Conservation (phyloP, 176 grass and related monocot species). For the Dendrocalamus sinicus region DNA sequence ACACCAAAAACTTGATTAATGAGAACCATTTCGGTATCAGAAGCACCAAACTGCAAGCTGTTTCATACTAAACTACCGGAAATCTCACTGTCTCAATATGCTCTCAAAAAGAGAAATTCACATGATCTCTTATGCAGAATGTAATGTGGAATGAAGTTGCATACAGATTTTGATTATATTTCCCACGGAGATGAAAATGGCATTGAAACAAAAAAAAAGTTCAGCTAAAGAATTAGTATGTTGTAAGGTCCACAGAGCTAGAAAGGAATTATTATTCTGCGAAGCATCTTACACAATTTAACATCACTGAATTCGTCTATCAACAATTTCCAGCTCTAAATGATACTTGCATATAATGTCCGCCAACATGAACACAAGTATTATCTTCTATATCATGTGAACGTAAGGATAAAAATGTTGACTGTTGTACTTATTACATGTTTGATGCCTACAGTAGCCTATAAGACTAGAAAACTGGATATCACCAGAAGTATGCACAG, state of each 20-base stretch:
- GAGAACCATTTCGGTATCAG: background rate
- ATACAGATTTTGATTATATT: background rate
- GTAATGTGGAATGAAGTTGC: background rate
- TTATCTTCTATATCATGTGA: background rate
- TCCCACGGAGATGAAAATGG: background rate
- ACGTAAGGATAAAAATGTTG: background rate
- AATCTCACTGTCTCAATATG: background rate
- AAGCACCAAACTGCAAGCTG: background rate
- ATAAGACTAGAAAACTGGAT: background rate
- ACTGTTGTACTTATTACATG: background rate
- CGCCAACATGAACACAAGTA: background rate
- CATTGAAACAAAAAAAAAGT: background rate
- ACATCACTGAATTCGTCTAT: background rate
- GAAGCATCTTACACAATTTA: background rate
- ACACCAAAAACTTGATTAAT: background rate
- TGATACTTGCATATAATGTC: background rate
- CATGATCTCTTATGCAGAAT: background rate
- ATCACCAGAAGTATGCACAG: background rate
- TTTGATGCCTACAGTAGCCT: background rate
- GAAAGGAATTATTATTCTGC: background rate
- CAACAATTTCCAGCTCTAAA: constrained; percentile 33
- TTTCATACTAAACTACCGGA: background rate
- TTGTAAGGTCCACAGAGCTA: background rate
- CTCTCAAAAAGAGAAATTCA: background rate
- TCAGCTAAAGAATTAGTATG: background rate